phyloP scores from a whole-genome alignment of 495 filamentous ascomycete species.

The Xylaria flabelliformis region DNA sequence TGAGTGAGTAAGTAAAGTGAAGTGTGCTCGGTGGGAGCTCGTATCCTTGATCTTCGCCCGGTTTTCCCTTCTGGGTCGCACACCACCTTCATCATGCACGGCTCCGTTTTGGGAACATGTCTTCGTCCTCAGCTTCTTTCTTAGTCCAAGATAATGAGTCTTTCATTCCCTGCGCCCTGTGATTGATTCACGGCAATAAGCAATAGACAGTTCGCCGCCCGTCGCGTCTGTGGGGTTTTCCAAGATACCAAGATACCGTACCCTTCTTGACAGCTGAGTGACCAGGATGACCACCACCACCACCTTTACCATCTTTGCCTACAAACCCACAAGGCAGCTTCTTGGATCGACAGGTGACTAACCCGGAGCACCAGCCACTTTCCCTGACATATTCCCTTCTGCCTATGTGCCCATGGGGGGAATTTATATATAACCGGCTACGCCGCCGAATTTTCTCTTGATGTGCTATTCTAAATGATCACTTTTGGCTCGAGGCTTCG shows the following conservation, averaged over 20 bases:
- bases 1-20: too few species aligned
- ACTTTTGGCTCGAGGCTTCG: constrained; percentile 31
- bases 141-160: constrained; percentile 12
- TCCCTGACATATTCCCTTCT: constrained; percentile 25
- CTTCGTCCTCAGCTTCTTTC: neutral
- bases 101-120: constrained; percentile 35
- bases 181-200: constrained; percentile 33
- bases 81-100: constrained; percentile 39
- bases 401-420: constrained; percentile 1
- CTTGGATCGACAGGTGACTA: constrained; percentile 39
- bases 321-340: constrained; percentile 40
- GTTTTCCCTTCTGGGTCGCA: constrained; percentile 31
- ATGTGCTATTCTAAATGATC: constrained; percentile 17
- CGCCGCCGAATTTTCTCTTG: neutral
- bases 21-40: neutral
- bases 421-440: constrained; percentile 36
- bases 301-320: constrained; percentile 9
- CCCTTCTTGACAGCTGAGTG: constrained; percentile 27
- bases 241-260: constrained; percentile 12
- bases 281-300: constrained; percentile 42
- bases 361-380: constrained; percentile 32
- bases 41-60: constrained; percentile 30
- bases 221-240: constrained; percentile 29
- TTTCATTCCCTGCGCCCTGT: constrained; percentile 34
- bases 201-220: neutral